phyloP scores from a whole-genome alignment of 108 stramenopile species.

The Cyclostephanos tholiformis region DNA sequence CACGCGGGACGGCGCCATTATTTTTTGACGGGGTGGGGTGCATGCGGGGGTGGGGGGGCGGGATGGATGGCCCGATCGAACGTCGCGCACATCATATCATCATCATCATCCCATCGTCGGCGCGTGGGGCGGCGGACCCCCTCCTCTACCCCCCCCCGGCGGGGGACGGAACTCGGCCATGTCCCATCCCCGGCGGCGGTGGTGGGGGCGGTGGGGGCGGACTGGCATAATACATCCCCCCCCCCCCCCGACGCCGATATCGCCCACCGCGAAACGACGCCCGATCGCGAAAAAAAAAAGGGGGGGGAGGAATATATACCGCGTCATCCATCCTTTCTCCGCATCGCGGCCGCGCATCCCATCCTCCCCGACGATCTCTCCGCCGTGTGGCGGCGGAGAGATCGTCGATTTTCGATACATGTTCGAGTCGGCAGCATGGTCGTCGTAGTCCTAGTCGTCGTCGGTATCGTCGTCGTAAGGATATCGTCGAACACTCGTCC shows the following conservation, averaged over 20 bases:
- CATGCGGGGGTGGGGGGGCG: too few relatives aligned
- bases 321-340: slow-evolving; percentile 31
- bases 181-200: slow-evolving; percentile 28
- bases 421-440: background rate
- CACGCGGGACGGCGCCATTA: slow-evolving; percentile 30
- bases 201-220: slow-evolving; percentile 30
- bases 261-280: too few relatives aligned
- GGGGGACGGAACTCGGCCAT: slow-evolving; percentile 32
- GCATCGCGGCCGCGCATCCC: slow-evolving; percentile 38
- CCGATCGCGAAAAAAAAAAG: too few relatives aligned
- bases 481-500: too few relatives aligned
- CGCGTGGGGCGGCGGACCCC: background rate
- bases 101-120: background rate
- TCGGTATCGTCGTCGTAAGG: slow-evolving; percentile 19
- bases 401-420: too few relatives aligned
- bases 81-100: too few relatives aligned
- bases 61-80: slow-evolving; percentile 2
- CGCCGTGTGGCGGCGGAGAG: background rate
- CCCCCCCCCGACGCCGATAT: too few relatives aligned
- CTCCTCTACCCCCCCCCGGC: too few relatives aligned
- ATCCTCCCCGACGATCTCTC: slow-evolving; percentile 5
- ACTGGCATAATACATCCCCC: too few relatives aligned
- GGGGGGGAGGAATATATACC: too few relatives aligned
- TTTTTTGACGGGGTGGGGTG: slow-evolving; percentile 8
- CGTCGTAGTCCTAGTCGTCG: too few relatives aligned